These are phyloP conservation scores for Pestalotiopsis sp. DNA, from an alignment of 2,329 filamentous ascomycete species.

Conservation along the genomic window DNA sequence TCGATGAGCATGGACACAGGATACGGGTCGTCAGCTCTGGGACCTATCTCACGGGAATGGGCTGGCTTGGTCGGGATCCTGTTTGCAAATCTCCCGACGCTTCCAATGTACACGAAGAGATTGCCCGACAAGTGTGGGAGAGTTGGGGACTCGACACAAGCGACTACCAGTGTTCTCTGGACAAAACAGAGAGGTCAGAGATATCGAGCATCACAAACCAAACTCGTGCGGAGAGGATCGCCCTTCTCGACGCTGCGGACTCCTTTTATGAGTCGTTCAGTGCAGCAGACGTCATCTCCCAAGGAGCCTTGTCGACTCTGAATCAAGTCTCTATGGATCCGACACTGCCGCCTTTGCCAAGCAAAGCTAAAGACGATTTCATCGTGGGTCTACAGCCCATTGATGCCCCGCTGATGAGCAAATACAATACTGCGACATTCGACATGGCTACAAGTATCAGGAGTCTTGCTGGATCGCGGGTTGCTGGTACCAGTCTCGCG, in stretches of 20 bases:
- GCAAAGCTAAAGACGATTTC: conserved; percentile 52
- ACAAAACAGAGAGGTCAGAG: conserved; percentile 26
- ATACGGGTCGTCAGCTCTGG: conserved; percentile 80
- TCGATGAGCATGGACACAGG: conserved; percentile 67
- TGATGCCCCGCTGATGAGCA: conserved; percentile 41
- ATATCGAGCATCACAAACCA: conserved; percentile 38
- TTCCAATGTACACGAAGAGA: conserved; percentile 60
- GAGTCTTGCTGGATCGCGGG: conserved; percentile 29
- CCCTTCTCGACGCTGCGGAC: conserved; percentile 45
- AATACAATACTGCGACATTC: conserved; percentile 33
- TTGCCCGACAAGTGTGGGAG: conserved; percentile 66
- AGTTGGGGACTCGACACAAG: conserved; percentile 69
- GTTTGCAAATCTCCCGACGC: conserved; percentile 37
- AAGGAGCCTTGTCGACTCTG: conserved; percentile 45
- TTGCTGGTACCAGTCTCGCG: conserved; percentile 10
- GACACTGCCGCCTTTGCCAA: conserved; percentile 59
- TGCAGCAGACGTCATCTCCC: conserved; percentile 63
- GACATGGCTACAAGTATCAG: conserved; percentile 36
- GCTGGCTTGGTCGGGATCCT: conserved; percentile 69
- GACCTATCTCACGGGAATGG: conserved; percentile 80
- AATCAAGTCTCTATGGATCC: conserved; percentile 57
- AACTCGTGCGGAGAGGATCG: conserved; percentile 11
- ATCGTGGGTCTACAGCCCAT: conserved; percentile 50
- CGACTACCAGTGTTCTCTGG: conserved; percentile 52
- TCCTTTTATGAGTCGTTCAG: conserved; percentile 64